Conservation (phyloP, 2,329 filamentous ascomycete species). For the Fusarium musae region DNA sequence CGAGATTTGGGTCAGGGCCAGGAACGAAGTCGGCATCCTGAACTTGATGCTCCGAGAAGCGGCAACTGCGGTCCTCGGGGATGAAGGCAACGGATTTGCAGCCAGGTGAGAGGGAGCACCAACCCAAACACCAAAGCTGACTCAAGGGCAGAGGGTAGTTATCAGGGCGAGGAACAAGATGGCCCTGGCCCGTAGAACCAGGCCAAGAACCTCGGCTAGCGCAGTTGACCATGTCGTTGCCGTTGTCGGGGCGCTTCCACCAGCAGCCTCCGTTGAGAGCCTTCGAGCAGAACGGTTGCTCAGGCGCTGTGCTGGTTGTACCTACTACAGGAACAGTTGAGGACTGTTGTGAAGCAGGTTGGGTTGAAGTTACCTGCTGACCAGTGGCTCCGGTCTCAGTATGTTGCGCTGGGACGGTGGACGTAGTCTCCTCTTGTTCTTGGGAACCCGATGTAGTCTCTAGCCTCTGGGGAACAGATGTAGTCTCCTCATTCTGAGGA, state of each 20-base stretch:
- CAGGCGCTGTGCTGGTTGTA: not conserved
- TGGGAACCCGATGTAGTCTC: too few relatives aligned
- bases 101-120: not conserved
- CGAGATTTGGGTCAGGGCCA: not conserved
- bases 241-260: slow-evolving; percentile 1
- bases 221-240: not conserved
- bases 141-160: not conserved
- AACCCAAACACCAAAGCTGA: slow-evolving; percentile 14
- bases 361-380: not conserved
- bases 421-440: not conserved
- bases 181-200: not conserved
- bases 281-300: not conserved
- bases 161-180: not conserved
- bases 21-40: slow-evolving; percentile 3
- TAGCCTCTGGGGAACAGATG: too few relatives aligned
- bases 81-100: not conserved
- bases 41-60: slow-evolving; percentile 2
- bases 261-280: slow-evolving; percentile 11
- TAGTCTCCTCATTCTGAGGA: too few relatives aligned
- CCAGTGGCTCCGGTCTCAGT: not conserved
- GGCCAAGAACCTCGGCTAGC: slow-evolving; percentile 4
- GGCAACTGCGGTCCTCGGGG: not conserved
- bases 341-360: not conserved
- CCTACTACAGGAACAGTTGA: not conserved
- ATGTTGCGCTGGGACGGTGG: not conserved